Base-by-base conservation (phyloP, 371 early-diverging fungal genomes). In the Nematocida major region DNA sequence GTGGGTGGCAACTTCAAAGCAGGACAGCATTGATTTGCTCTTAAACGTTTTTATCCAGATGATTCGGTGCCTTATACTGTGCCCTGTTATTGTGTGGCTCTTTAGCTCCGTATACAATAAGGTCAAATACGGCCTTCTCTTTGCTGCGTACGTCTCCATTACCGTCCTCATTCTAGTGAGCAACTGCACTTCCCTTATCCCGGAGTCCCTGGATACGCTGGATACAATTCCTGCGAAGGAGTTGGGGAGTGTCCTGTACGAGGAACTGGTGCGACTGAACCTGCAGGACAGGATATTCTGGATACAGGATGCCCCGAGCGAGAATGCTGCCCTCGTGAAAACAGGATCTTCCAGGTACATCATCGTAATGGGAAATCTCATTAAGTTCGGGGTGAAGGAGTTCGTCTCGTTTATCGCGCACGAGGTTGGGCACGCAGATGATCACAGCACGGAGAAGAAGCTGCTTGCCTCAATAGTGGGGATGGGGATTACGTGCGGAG, bases 361-460 rank as follows among this genome's bases (percentile, higher is more conserved):
- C 20, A 1, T 73, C 20, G 45, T 73, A 18, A 47, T 73, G 62
- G 86, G 86, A 40, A 59, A 84, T 53, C 42, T 80, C 7, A 47
- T 79, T 15, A 57, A 79, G 11, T 68, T 82, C 38, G 54, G 53
- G 13, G 36, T 59, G 39, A 54, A 73, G 7, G 78, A 83, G 54
- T 54, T 82, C 45, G 65, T 82, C 39, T 76, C 86, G 1, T 67
- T 86, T 51, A 42, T 86, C 9, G 59, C 84, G 9, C 86, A 86
- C 50, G 86, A 86, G 45, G 78, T 84, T 48, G 86, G 84, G 0
- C 86, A 86, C 80, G 81, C 84, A 32, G 54, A 79, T 26, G 80
- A 84, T 39, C 45, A 76, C 53, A 82, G 82, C 50, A 59, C 84
- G n/a, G 40, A 80, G 38, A 82, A 81, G 63, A 86, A 86, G 63